Base-by-base conservation (phyloP, 2,329 filamentous ascomycete species). In the Taxawa tesnikishii region DNA sequence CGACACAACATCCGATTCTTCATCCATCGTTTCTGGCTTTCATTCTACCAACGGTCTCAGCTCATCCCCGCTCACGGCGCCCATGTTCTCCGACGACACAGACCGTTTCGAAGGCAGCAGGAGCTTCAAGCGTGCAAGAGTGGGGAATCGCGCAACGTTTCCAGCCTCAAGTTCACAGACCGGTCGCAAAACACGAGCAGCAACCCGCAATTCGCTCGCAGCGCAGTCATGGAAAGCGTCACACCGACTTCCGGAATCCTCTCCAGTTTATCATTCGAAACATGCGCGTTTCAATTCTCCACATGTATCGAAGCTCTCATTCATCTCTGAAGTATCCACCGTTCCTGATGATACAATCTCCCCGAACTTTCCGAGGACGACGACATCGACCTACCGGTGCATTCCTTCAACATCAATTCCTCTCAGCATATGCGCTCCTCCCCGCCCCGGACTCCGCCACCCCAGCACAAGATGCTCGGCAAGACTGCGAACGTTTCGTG, bases 1-100 rank as follows among this genome's bases (percentile, higher is more conserved):
- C 50, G 84, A 92, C 49, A 73, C 80, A 42, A 73, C 79, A 41
- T 93, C 84, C 43, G 84, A 93, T 59, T 85, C 83, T 15, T 93
- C 84, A 3, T 90, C 83, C 31, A 83, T 76, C 51, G 70, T 80
- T 41, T 90, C 84, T 36, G 83, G 85, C 45, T 75, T 75, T 37
- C 82, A 81, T 50, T 74, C 76, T 17, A 65, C 70, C 29, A 68
- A 68, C 46, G 62, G 71, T 21, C 70, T 92, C 47, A 83, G 83
- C 64, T 92, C 84, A 47, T 92, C 85, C 30, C 83, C 84, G 31
- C 70, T 92, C 49, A 85, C 84, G 50, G 78, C 75, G 11, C 74
- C 83, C 32, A 68, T 90, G 45, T 92, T 90, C 55, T 92, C 84
- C 18, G 85, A 92, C 51, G 79, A 83, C 42, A 60, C 90, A 45